phyloP scores from a whole-genome alignment of 176 grass and related monocot species.

The Ampelocalamus luodianensis region DNA sequence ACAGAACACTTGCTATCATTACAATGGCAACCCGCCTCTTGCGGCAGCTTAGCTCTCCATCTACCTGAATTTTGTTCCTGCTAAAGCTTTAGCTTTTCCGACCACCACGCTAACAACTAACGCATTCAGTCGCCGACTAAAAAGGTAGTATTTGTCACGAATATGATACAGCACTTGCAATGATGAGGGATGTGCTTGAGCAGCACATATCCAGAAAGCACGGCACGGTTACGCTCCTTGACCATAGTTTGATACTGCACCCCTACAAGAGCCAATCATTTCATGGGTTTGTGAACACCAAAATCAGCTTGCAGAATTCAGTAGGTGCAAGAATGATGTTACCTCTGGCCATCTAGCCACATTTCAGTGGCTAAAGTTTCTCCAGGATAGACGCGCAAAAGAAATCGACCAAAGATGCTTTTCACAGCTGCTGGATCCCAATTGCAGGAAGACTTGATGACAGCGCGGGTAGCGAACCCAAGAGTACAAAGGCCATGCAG shows the following conservation, averaged over 20 bases:
- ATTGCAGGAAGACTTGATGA: conserved; percentile 74
- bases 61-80: neutral
- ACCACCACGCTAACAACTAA: conserved; percentile 8
- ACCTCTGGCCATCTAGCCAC: conserved; percentile 86
- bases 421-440: conserved; percentile 67
- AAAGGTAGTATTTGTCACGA: neutral
- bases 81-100: neutral
- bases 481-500: conserved; percentile 88
- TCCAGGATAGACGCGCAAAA: conserved; percentile 80
- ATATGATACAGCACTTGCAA: conserved; percentile 51
- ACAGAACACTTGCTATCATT: conserved; percentile 20
- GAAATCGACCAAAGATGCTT: conserved; percentile 79
- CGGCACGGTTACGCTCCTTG: conserved; percentile 75
- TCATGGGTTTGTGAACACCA: neutral
- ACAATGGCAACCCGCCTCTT: conserved; percentile 30
- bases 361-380: conserved; percentile 82
- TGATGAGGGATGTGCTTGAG: conserved; percentile 76
- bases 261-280: conserved; percentile 55
- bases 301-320: neutral
- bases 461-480: conserved; percentile 68
- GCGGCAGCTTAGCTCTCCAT: neutral
- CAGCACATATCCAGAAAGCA: conserved; percentile 79
- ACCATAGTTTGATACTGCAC: conserved; percentile 78
- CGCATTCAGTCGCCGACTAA: neutral
- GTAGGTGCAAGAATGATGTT: conserved; percentile 3